Base-by-base conservation (phyloP, 1,284 basidiomycete species). In the Cutaneotrichosporon sp. region DNA sequence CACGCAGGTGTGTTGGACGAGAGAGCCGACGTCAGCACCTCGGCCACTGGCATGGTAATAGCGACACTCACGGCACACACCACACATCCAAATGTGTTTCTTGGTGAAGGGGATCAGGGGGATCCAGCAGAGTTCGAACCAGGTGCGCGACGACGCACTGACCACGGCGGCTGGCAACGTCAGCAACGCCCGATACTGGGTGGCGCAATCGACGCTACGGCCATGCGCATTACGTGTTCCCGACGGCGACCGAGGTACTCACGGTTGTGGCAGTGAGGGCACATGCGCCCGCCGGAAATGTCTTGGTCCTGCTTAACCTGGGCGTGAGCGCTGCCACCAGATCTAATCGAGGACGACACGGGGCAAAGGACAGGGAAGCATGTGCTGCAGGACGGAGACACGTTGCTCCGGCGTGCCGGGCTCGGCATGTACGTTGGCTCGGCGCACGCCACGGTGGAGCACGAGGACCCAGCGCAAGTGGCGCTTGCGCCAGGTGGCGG, bases 41-140 rank as follows among this genome's bases (percentile, higher is more conserved):
- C n/a, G n/a, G 17, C 17, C 12, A 9, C 12, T 23, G 41, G 12
- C 14, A 14, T 18, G 22, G 12, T 12, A 13, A 43, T 4, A 20
- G 8, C 4, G 34, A 13, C 14, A 68, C 71, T 60, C 56, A 73
- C 69, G 61, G 49, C 72, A 74, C 38, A 68, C 68, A 21, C 61
- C 58, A 55, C 72, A 74, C 14, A 68, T 56, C 70, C 70, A 74
- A 46, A 74, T 65, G 13, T 59, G 52, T 21, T 60, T 54, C 60
- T 67, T 67, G 8, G 41, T 49, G 57, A 71, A 72, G 9, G 72
- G 72, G 22, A 74, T 67, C 15, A 74, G 54, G 8, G 70, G 70
- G 15, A 74, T 63, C 63, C 64, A 74, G 62, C 70, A 74, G 43
- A 72, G 59, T 51, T 72, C 68, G 43, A 73, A 73, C 69, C 68